Evolutionary conservation across 768 basidiomycete species (phyloP).

Genomic region (Leccinum uliginosum): DNA sequence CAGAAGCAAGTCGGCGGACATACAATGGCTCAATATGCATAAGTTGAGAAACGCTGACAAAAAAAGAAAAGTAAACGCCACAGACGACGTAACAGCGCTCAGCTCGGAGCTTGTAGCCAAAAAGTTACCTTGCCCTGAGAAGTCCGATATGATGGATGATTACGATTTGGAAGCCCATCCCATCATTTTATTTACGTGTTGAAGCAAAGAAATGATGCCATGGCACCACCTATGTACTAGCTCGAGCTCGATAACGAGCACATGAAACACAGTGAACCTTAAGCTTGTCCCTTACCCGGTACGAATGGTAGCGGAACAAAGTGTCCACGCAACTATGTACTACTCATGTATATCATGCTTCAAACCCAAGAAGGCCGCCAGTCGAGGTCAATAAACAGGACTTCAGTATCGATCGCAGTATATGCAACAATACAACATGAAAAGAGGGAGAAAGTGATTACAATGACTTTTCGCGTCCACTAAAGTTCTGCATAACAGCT

Average conservation of each 20-base stretch:
- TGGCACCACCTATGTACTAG: no score
- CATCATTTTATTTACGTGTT: neutral
- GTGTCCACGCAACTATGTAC: neutral
- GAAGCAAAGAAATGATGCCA: neutral
- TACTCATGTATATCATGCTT: neutral
- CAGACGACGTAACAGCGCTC: neutral
- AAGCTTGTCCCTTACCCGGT: neutral
- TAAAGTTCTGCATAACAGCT: neutral
- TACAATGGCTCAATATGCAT: neutral
- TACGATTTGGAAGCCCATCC: neutral
- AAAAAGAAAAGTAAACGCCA: neutral
- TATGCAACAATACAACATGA: neutral
- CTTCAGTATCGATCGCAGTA: neutral
- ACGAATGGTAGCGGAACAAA: neutral
- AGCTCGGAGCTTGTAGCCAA: neutral
- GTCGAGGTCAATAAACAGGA: neutral
- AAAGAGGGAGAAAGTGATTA: constrained; percentile 5
- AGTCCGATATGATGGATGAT: neutral
- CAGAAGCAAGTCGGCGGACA: neutral
- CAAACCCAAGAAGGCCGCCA: neutral
- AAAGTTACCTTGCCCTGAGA: neutral
- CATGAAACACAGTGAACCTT: neutral
- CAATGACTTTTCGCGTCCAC: constrained; percentile 17
- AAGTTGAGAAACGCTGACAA: no score
- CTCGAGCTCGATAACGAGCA: neutral